Evolutionary conservation across 2,329 filamentous ascomycete genomes (phyloP), one percentile per base, ranked within the genome.

Genomic region (Elsinoe australis): DNA sequence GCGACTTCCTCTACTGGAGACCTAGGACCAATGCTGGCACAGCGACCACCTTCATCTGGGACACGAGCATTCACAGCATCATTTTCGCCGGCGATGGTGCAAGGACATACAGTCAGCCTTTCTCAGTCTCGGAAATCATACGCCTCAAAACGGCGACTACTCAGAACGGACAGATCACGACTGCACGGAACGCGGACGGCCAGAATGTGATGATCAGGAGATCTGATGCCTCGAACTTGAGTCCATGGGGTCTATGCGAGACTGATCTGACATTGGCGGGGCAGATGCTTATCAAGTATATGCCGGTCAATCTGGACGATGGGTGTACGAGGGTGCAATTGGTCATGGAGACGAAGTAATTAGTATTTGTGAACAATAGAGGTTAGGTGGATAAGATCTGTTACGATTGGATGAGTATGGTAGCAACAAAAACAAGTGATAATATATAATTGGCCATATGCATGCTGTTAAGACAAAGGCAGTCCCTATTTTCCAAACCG

Each of bases 171-270:
- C 12, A 24, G 5, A 15, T 32, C 5, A 19, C 39, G 3, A 26
- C 24, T 4, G 14, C 26, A 5, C 8, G 21, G 14, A 24, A 8
- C 5, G 15, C 39, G 14, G 39, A 21, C 17, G 39, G 39, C 26
- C 29, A 44, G 24, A 12, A 9, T 17, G 39, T 24, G 17, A 31
- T 44, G 4, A 26, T 44, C 7, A 9, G n/a, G 26, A 31, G 21
- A 15, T 24, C 24, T 3, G 22, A 15, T 17, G 28, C 14, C 24
- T 21, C 39, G 24, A 4, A 18, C 3, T 28, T 44, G 28, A 26
- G 32, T 21, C 26, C 39, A 26, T 44, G 39, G 39, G 39, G 24
- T n/a, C 22, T 44, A 26, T 44, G 39, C 39, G 39, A 44, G 26
- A 44, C 39, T 24, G 39, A 44, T 32, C 19, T 32, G 39, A 44